Conservation (phyloP, 192 early-diverging fungal species). For the Coemansia interrupta region DNA sequence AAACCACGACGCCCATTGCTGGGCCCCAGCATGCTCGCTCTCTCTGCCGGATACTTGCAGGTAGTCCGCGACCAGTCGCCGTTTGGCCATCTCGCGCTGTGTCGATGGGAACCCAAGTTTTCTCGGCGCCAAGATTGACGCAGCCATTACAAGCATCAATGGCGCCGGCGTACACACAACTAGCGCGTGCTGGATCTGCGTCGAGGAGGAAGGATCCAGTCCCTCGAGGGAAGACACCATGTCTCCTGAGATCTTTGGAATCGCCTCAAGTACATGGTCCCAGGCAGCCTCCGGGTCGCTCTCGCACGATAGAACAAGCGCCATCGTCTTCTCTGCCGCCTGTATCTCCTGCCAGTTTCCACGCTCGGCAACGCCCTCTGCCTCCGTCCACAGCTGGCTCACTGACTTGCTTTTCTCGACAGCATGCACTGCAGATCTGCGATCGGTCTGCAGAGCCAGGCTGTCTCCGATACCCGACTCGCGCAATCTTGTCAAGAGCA, state of each 20-base stretch:
- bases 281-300: constrained; percentile 40
- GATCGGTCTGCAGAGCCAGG: background rate
- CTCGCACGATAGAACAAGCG: constrained; percentile 30
- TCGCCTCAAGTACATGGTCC: constrained; percentile 39
- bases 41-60: constrained; percentile 2
- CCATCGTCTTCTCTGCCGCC: constrained; percentile 44
- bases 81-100: constrained; percentile 24
- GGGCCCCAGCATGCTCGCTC: constrained; percentile 2
- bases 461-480: background rate
- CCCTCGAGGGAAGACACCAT: background rate
- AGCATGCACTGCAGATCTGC: background rate
- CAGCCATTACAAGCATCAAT: constrained; percentile 37
- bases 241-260: constrained; percentile 21
- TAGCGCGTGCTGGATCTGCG: background rate
- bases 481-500: background rate
- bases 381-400: constrained; percentile 6
- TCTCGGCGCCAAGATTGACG: constrained; percentile 33
- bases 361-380: constrained; percentile 1
- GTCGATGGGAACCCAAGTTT: constrained; percentile 24
- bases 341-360: constrained; percentile 39
- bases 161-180: constrained; percentile 41
- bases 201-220: too few species aligned
- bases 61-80: constrained; percentile 35
- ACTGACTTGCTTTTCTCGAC: background rate
- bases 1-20: constrained; percentile 20